Percentiles rank a stretch among this genome's conserved stretches.
phyloP scores from a whole-genome alignment of 2,329 filamentous ascomycete species.

The Chalara sp. region DNA sequence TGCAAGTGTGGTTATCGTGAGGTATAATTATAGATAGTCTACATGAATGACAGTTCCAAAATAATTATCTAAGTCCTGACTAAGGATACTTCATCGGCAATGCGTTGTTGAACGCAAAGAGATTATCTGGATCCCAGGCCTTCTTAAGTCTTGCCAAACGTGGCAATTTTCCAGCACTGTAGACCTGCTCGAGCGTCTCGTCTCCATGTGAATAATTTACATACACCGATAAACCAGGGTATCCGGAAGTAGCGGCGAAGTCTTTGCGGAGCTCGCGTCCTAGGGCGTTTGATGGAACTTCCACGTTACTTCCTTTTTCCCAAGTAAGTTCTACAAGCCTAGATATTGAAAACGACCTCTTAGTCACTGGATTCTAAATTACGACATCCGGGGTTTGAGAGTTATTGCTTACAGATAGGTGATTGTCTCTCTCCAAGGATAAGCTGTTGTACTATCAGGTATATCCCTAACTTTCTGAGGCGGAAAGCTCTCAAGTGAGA shows the following conservation, averaged over 20 bases:
- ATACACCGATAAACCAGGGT: neutral
- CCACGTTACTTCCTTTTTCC: neutral
- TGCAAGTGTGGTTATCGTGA: too few species aligned
- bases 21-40: too few species aligned
- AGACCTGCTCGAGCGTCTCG: neutral
- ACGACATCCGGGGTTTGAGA: neutral
- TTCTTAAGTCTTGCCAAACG: neutral
- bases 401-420: neutral
- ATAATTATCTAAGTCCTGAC: neutral
- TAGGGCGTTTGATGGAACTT: neutral
- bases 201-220: neutral
- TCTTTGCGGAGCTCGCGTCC: neutral
- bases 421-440: neutral
- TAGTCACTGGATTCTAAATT: neutral
- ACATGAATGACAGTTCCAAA: too few species aligned
- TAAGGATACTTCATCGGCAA: neutral
- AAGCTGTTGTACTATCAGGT: neutral
- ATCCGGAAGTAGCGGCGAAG: neutral
- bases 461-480: neutral
- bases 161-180: neutral
- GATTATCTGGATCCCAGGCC: neutral
- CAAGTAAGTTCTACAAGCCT: neutral
- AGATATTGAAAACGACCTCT: neutral
- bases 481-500: neutral
- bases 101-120: neutral